Base-by-base conservation (phyloP, 257 asterid species). In the Solanum dulcamara region DNA sequence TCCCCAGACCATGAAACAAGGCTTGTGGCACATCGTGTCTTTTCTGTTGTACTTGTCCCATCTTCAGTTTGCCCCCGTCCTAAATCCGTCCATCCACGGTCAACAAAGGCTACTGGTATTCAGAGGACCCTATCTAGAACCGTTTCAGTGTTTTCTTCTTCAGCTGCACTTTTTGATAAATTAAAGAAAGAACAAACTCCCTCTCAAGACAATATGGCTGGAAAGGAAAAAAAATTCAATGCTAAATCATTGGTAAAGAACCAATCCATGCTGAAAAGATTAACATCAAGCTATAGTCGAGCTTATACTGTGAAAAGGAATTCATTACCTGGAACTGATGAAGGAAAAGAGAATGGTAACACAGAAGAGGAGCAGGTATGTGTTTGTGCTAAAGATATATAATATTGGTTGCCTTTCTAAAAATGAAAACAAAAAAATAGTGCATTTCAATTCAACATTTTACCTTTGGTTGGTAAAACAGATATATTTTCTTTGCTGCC, bases 11-110 rank as follows among this genome's bases (percentile, higher is more conserved):
- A 93, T 83, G 97, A 92, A 86, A 91, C 92, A 84, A 91, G 97
- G 88, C 88, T 93, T 75, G 95, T 92, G 87, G 94, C 94, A 64
- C 94, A 92, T 92, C 94, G 95, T 89, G 88, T 91, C 87, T 92
- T 93, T 86, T 90, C 97, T 44, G 93, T 92, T 88, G 93, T 92
- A 50, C 95, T 93, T 91, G 94, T 91, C 85, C 97, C 97, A 35
- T 93, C 95, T 60, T 91, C 97, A 50, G 93, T 91, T 80, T 91
- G 93, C 90, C 95, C 94, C 85, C 83, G 85, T 85, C 84, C 89
- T 84, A 79, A 88, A 82, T 80, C 88, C 71, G 79, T 86, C 84
- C 80, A 66, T 85, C 89, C 88, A 88, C 79, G 81, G 81, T 81
- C 89, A 62, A 80, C 87, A 81, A 75, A 66, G 53, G 42, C 75